Percentiles rank a stretch among this genome's conserved stretches.
Evolutionary conservation across 1,284 basidiomycete species (phyloP).

Genomic region (Spongiforma sp.): DNA sequence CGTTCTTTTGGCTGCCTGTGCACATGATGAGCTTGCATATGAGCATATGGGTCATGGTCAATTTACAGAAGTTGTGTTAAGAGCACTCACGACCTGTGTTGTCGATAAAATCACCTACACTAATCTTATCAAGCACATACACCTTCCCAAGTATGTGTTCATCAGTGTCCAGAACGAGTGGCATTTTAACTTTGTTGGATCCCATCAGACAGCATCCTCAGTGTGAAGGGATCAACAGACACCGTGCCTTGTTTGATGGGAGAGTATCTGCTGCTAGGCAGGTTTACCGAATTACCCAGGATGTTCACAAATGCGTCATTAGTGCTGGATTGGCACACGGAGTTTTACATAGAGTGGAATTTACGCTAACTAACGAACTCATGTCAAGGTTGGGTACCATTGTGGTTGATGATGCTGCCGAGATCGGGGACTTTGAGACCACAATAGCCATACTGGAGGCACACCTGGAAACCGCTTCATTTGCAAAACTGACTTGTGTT

Average conservation of each 20-base stretch:
- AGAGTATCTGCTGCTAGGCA: constrained; percentile 6
- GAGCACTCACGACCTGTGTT: constrained; percentile 5
- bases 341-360: constrained; percentile 10
- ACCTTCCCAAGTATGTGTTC: constrained; percentile 11
- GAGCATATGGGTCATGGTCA: constrained; percentile 13
- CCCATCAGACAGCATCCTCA: constrained; percentile 20
- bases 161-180: background rate
- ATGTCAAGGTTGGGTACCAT: background rate
- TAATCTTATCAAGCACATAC: constrained; percentile 11
- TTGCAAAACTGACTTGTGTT: constrained; percentile 14
- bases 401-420: background rate
- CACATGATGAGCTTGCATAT: constrained; percentile 42
- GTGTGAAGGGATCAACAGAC: constrained; percentile 18
- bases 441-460: background rate
- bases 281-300: background rate
- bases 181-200: background rate
- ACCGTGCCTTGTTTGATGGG: constrained; percentile 22
- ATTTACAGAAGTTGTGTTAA: constrained; percentile 23
- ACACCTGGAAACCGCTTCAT: background rate
- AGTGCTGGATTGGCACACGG: constrained; percentile 22
- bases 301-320: constrained; percentile 10
- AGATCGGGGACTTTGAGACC: constrained; percentile 23
- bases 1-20: constrained; percentile 58
- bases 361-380: constrained; percentile 17
- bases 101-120: constrained; percentile 18